Conservation (phyloP, 352 stramenopile species). For the Pythium phragmitis region DNA sequence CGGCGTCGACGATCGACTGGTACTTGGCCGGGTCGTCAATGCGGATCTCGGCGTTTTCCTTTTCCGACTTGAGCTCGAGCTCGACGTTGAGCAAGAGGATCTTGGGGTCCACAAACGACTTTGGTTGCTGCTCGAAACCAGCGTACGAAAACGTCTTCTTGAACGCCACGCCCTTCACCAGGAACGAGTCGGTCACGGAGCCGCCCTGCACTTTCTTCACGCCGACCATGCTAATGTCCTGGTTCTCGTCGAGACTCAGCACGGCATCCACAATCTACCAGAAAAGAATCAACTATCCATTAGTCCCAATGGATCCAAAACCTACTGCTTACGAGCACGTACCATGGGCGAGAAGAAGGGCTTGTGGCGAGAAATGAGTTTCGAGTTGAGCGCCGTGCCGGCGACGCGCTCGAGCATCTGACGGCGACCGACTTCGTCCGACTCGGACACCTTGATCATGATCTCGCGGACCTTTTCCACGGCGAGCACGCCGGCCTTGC, state of each 20-base stretch:
- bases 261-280: constrained; percentile 94
- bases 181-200: constrained; percentile 96
- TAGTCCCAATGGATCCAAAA: neutral
- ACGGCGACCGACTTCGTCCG: constrained; percentile 69
- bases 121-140: constrained; percentile 99
- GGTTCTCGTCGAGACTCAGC: constrained; percentile 87
- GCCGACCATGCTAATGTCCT: constrained; percentile 92
- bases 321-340: neutral
- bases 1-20: constrained; percentile 99
- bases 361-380: constrained; percentile 97
- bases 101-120: constrained; percentile 96
- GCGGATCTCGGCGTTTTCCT: constrained; percentile 98
- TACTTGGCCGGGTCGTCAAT: constrained; percentile 98
- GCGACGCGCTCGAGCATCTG: constrained; percentile 65
- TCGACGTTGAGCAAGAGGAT: constrained; percentile 99
- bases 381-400: constrained; percentile 98
- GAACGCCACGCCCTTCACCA: constrained; percentile 98
- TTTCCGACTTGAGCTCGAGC: constrained; percentile 99
- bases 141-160: constrained; percentile 99
- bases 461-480: constrained; percentile 87
- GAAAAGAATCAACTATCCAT: constrained; percentile 1
- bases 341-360: constrained; percentile 98
- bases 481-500: constrained; percentile 80
- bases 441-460: constrained; percentile 79
- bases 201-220: constrained; percentile 98